phyloP scores from a whole-genome alignment of 2,329 filamentous ascomycete species.

The Chaetomium olivaceum region DNA sequence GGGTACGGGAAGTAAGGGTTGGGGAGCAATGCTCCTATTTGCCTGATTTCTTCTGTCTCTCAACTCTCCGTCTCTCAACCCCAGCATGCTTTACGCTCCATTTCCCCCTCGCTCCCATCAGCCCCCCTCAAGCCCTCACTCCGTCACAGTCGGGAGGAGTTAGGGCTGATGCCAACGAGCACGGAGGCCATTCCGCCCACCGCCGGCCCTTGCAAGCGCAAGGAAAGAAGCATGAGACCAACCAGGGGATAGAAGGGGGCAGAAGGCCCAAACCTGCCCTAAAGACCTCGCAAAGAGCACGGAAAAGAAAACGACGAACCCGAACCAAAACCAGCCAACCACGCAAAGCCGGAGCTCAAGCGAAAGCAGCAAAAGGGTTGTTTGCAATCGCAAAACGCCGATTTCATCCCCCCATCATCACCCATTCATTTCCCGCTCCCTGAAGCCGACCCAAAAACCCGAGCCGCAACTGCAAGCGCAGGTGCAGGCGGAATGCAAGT shows the following conservation, averaged over 20 bases:
- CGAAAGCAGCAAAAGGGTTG: conserved; percentile 7
- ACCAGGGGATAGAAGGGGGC: neutral
- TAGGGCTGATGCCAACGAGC: neutral
- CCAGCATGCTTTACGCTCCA: neutral
- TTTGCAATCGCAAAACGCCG: conserved; percentile 1
- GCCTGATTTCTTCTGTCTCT: neutral
- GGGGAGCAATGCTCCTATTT: conserved; percentile 5
- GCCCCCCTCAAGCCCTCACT: neutral
- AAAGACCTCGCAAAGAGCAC: conserved; percentile 2
- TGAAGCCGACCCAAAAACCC: neutral
- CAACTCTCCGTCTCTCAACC: too few relatives aligned
- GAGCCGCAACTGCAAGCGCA: neutral
- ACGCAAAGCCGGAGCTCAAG: neutral
- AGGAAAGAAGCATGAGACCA: neutral
- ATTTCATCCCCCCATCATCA: neutral
- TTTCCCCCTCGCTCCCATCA: neutral
- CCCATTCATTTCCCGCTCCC: neutral
- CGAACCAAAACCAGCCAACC: neutral
- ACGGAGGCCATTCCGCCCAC: neutral
- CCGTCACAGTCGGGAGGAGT: neutral
- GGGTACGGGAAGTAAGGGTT: neutral
- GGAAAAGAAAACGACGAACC: neutral
- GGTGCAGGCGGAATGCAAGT: neutral
- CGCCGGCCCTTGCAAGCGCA: neutral
- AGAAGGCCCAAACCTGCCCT: neutral